phyloP scores from a whole-genome alignment of 257 asterid genomes.

The Jacaranda mimosifolia region DNA sequence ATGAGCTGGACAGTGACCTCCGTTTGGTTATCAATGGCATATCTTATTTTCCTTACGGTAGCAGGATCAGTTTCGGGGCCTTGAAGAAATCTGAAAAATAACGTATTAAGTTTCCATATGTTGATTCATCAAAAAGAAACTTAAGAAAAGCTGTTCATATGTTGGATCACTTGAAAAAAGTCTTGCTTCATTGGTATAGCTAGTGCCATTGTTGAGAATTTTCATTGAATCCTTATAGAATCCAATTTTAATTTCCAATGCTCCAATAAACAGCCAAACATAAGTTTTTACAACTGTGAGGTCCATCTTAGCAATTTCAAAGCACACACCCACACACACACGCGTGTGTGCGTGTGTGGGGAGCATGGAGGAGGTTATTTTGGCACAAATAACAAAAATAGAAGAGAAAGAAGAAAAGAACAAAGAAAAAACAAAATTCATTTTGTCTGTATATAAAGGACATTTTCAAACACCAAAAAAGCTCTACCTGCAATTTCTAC shows the following conservation, averaged over 20 bases:
- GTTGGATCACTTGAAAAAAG: background rate
- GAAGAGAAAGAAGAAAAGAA: background rate
- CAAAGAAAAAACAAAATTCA: background rate
- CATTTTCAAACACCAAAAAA: background rate
- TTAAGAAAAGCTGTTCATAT: too few relatives aligned
- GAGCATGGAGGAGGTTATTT: too few relatives aligned
- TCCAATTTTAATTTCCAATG: background rate
- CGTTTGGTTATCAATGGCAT: conserved; percentile 88
- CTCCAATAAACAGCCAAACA: background rate
- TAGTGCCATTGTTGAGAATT: conserved; percentile 9
- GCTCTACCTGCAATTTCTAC: conserved; percentile 92
- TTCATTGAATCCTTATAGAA: background rate
- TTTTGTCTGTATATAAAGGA: too few relatives aligned
- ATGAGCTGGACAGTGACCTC: conserved; percentile 98
- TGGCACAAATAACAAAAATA: too few relatives aligned
- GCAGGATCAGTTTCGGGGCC: conserved; percentile 99
- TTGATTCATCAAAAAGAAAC: too few relatives aligned
- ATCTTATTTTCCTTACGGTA: conserved; percentile 86
- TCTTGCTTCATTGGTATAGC: background rate
- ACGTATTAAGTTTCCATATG: background rate
- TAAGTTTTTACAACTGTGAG: background rate
- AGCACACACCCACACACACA: background rate
- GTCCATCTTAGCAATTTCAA: conserved; percentile 2
- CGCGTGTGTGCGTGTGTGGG: too few relatives aligned
- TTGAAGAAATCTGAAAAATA: conserved; percentile 83